Percentiles rank a stretch among this genome's conserved stretches.
Evolutionary conservation across 495 filamentous ascomycete species (phyloP).

Genomic region (Hypomontagnella submonticulosa): DNA sequence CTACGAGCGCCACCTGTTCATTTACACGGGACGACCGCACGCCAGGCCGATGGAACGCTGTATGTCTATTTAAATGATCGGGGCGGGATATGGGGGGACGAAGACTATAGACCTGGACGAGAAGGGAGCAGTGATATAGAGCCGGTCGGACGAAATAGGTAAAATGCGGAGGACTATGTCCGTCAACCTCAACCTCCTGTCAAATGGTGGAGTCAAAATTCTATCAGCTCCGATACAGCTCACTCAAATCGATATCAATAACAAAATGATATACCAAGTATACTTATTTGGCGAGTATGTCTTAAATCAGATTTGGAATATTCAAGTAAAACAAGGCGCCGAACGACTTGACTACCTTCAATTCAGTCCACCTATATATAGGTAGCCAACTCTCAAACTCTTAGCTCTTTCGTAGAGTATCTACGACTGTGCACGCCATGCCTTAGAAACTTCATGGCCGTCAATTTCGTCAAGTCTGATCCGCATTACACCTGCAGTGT

Average conservation of each 20-base stretch:
- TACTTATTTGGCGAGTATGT: conserved; percentile 3
- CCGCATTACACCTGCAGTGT: conserved; percentile 36
- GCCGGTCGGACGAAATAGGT: conserved; percentile 29
- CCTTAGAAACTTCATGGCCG: conserved; percentile 12
- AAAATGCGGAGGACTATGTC: conserved; percentile 39
- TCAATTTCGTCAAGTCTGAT: conserved; percentile 31
- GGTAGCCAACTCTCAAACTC: conserved; percentile 32
- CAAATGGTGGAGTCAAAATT: conserved; percentile 9
- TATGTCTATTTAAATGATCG: conserved; percentile 9
- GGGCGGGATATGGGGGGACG: neutral
- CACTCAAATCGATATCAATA: conserved; percentile 1
- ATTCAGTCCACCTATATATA: conserved; percentile 40
- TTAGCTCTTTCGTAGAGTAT: conserved; percentile 23
- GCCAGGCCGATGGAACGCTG: conserved; percentile 18
- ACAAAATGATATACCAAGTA: conserved; percentile 10
- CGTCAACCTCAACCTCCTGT: conserved; percentile 17
- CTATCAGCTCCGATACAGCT: neutral
- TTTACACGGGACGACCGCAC: conserved; percentile 24
- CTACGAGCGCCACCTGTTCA: conserved; percentile 18
- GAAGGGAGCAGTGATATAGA: conserved; percentile 22
- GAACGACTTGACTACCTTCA: conserved; percentile 23
- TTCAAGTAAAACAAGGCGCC: conserved; percentile 1
- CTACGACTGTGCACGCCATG: conserved; percentile 22
- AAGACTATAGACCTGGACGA: conserved; percentile 21
- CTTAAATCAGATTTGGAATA: neutral